Base-by-base conservation (phyloP, 805 yeast species). In the Spathaspora boniae region DNA sequence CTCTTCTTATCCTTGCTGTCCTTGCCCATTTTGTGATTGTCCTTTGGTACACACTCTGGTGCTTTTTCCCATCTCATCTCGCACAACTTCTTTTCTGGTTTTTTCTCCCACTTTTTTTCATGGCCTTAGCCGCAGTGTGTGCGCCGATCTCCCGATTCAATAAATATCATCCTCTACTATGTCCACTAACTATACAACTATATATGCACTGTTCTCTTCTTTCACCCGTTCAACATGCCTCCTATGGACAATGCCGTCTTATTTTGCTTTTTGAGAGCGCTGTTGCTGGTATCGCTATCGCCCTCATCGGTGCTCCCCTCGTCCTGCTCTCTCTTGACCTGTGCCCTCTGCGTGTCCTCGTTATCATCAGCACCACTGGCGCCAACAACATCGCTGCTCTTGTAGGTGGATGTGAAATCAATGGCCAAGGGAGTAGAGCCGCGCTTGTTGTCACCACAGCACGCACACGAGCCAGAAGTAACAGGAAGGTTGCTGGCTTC, bases 211-310 rank as follows among this genome's bases (percentile, higher is more conserved):
- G 28, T 26, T 26, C 16, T 6, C 14, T 15, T 19, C 6, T 16
- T 18, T 30, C 28, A 42, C 9, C 42, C 60, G 40, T 67, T 67
- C 27, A 67, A 56, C 26, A 66, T 42, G 4, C 70, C 70, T 4
- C 67, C 67, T 24, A 67, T 65, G 9, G 72, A 65, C 50, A 62
- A 54, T 9, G 53, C 47, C 5, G 48, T 15, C 43, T 49, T 26
- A 45, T 45, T 44, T n/a, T n/a, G n/a, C n/a, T n/a, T n/a, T n/a
- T n/a, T n/a, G n/a, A n/a, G n/a, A n/a, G 30, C 17, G 25, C 33
- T 33, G 33, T 38, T 27, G 40, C 28, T 29, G 21, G 38, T 40
- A 18, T 37, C n/a, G n/a, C n/a, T n/a, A n/a, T n/a, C n/a, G n/a
- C n/a, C 42, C 12, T 46, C 44, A 9, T 32, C 24, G 36, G 39